Base-by-base conservation (phyloP, 2,329 filamentous ascomycete genomes). In the Fusarium nematophilum region DNA sequence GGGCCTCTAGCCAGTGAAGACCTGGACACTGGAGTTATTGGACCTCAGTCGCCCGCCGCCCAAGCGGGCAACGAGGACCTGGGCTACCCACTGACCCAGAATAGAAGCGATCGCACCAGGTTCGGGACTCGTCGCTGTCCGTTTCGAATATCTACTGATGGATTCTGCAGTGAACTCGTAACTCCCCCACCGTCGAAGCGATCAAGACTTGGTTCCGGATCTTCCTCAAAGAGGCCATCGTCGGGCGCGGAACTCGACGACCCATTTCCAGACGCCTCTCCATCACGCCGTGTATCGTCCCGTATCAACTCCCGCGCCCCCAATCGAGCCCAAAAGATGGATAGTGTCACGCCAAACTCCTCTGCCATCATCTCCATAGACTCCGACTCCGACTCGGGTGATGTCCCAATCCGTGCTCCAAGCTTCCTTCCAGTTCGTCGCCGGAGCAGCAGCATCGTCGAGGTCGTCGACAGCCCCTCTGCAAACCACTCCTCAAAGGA, bases 121-220 rank as follows among this genome's bases (percentile, higher is more conserved):
- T 73, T 42, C 9, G 68, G 17, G 9, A 14, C 23, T 18, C 42
- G 49, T 13, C 43, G 34, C 13, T 17, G 7, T 15, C 36, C 27
- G 31, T 40, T 13, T 18, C 17, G 36, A 43, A 15, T 27, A 3
- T 25, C 5, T 9, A 27, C 66, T 72, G 50, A 71, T 25, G 27
- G 13, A 14, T 11, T 23, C 15, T 34, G 11, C 37, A 78, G 74
- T 43, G 69, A 76, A 17, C 62, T 74, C 6, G 72, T 70, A 11
- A 76, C 75, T 18, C 73, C 75, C 23, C 74, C 76, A 6, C 71
- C 76, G 1, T 78, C 76, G 23, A 79, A 79, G 51, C 75, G 75
- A 47, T 73, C 74, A 36, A 72, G 68, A 40, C 34, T 58, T 14
- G 64, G 59, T 18, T 67, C 65, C 23, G 62, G 45, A 2, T 67